Evolutionary conservation across 495 filamentous ascomycete genomes (phyloP), one percentile per base, ranked within the genome.

Genomic region (Penicillium cinerascens): DNA sequence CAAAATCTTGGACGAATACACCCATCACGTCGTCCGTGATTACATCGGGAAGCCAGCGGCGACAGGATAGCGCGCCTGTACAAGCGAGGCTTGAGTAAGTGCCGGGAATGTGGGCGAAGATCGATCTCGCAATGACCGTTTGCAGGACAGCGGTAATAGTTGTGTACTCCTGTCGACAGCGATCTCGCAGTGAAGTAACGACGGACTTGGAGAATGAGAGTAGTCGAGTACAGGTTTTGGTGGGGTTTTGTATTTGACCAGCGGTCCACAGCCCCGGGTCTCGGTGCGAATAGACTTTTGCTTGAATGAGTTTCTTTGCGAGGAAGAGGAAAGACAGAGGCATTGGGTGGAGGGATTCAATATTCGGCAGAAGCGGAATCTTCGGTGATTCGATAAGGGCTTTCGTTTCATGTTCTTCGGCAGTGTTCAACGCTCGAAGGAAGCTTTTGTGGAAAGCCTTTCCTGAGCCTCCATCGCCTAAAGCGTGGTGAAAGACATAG

Each of bases 71-170:
- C 0, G 62, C 55, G 4, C 59, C 63, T 11, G 49, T 55, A 37
- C 61, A 66, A 1, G 36, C 22, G 9, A 73, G 42, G 18, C 37
- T 46, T 0, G 66, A 62, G 39, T 44, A 69, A 7, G 25, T 8
- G 0, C 49, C 40, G 0, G 70, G 67, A 11, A 74, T 47, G 21
- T 64, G 57, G 4, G 52, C 33, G 45, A 77, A 74, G 13, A 73
- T 26, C 0, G 71, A 48, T 29, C 59, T 65, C 0, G 73, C 73
- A 18, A 75, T 42, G 38, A 68, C 47, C 0, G 61, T 65, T 27
- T 70, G 60, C 26, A 75, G 38, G 10, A 66, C 48, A 2, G 66
- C 65, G 9, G 73, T 76, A 27, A 77, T 59, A 5, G 69, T 76
- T 4, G 70, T 68, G 6, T 46, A 48, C 21, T 73, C 58, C 23